Percentiles rank a stretch among this genome's conserved stretches.
These are phyloP conservation scores for Epichloe festucae DNA, from an alignment of 2,329 filamentous ascomycete species.

Conservation along the genomic window DNA sequence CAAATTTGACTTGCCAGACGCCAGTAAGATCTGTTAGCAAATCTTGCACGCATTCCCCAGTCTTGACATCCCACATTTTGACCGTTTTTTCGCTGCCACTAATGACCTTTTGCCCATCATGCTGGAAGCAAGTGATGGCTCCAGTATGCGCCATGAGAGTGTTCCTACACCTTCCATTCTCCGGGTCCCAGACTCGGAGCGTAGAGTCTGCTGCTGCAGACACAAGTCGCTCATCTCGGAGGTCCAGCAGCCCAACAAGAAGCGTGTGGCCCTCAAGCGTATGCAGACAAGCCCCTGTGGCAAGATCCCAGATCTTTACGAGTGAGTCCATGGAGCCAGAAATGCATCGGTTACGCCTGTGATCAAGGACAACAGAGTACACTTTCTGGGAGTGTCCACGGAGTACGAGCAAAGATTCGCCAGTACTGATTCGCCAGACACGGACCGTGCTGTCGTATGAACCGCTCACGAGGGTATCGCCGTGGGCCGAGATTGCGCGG, in stretches of 20 bases:
- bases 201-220: slow-evolving; percentile 94
- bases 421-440: slow-evolving; percentile 95
- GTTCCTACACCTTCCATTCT: slow-evolving; percentile 79
- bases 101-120: slow-evolving; percentile 92
- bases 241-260: slow-evolving; percentile 80
- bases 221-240: slow-evolving; percentile 80
- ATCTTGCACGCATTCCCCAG: slow-evolving; percentile 84
- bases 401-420: slow-evolving; percentile 72
- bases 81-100: slow-evolving; percentile 89
- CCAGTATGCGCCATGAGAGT: slow-evolving; percentile 88
- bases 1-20: slow-evolving; percentile 99
- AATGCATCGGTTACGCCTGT: slow-evolving; percentile 85
- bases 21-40: slow-evolving; percentile 84
- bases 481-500: slow-evolving; percentile 86
- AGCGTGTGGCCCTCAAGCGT: slow-evolving; percentile 88
- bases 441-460: slow-evolving; percentile 93
- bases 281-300: slow-evolving; percentile 71
- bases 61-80: slow-evolving; percentile 97
- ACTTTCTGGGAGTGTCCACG: slow-evolving; percentile 86
- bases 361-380: slow-evolving; percentile 91
- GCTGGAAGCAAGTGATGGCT: slow-evolving; percentile 97
- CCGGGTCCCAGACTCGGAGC: slow-evolving; percentile 91
- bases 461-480: slow-evolving; percentile 90
- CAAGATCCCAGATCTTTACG: slow-evolving; percentile 94
- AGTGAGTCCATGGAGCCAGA: slow-evolving; percentile 97